Conservation (phyloP, 768 basidiomycete genomes). For the Termitomyces sp. region DNA sequence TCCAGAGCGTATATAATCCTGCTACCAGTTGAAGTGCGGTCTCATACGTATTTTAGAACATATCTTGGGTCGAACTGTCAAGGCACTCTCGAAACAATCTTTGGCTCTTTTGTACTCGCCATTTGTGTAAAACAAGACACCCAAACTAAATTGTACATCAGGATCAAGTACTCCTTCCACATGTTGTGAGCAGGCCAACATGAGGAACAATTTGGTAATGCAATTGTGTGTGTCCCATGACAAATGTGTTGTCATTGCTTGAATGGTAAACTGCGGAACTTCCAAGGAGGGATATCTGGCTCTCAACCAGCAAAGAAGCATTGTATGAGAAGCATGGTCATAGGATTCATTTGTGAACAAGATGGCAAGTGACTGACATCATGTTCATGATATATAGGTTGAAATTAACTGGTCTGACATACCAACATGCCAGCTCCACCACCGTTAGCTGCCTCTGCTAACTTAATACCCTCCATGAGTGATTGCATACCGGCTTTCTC, state of each 20-base stretch:
- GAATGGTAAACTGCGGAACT: conserved; percentile 49
- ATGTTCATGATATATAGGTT: conserved; percentile 4
- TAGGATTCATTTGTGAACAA: conserved; percentile 94
- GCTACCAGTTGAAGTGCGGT: background rate
- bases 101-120: conserved; percentile 82
- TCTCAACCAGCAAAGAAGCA: conserved; percentile 80
- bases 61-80: conserved; percentile 68
- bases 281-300: conserved; percentile 55
- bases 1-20: conserved; percentile 97
- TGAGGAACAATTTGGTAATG: conserved; percentile 79
- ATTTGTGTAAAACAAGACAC: conserved; percentile 88
- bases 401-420: conserved; percentile 19
- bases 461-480: conserved; percentile 62
- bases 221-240: conserved; percentile 80
- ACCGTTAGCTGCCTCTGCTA: conserved; percentile 59
- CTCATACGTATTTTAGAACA: background rate
- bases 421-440: conserved; percentile 72
- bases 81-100: conserved; percentile 90
- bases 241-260: conserved; percentile 48
- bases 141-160: conserved; percentile 90
- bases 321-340: conserved; percentile 80
- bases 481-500: conserved; percentile 82
- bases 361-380: conserved; percentile 79
- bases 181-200: conserved; percentile 80
- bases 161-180: conserved; percentile 67